Percentiles rank a stretch among this genome's conserved stretches.
Evolutionary conservation across 1,139 yeast genomes (phyloP).

Genomic region (Taphrina flavorubra): DNA sequence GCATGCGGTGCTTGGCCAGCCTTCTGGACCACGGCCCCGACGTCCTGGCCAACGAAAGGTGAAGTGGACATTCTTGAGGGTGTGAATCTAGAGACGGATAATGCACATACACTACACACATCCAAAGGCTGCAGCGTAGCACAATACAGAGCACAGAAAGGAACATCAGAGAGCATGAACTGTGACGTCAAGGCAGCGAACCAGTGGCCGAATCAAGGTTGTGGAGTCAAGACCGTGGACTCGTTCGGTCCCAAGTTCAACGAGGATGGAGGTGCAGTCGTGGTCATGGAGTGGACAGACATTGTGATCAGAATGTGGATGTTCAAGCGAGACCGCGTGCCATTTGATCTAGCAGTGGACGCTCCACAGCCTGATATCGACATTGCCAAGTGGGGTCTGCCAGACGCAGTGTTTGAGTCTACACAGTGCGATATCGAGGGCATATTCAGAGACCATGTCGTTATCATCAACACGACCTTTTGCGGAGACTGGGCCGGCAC

Average conservation of each 20-base stretch:
- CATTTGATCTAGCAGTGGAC: slow-evolving; percentile 2
- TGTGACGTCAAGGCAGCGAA: slow-evolving; percentile 38
- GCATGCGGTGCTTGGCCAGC: slow-evolving; percentile 45
- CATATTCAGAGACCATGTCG: slow-evolving; percentile 33
- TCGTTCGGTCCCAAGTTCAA: slow-evolving; percentile 40
- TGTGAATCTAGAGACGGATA: slow-evolving; percentile 32
- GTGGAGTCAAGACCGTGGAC: slow-evolving; percentile 34
- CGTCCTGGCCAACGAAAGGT: slow-evolving; percentile 40
- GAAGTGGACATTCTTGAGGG: slow-evolving; percentile 43
- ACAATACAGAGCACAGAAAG: slow-evolving; percentile 27
- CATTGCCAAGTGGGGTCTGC: slow-evolving; percentile 28
- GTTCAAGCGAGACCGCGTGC: slow-evolving; percentile 18
- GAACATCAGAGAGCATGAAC: slow-evolving; percentile 28
- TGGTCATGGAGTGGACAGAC: slow-evolving; percentile 41
- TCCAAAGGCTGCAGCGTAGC: slow-evolving; percentile 37
- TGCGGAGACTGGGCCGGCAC: slow-evolving; percentile 44
- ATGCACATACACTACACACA: slow-evolving; percentile 42
- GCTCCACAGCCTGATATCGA: slow-evolving; percentile 37
- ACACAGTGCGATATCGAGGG: slow-evolving; percentile 35
- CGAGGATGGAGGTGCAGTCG: slow-evolving; percentile 20
- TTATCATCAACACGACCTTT: slow-evolving; percentile 38
- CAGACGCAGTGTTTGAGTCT: slow-evolving; percentile 40
- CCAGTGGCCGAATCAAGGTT: slow-evolving; percentile 42
- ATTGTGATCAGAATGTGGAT: slow-evolving; percentile 40
- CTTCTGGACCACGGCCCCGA: slow-evolving; percentile 41